Percentiles rank a stretch among this genome's conserved stretches.
These are phyloP conservation scores for Elaeis guineensis DNA, from an alignment of 176 grass and related monocot genomes.

Conservation along the genomic window DNA sequence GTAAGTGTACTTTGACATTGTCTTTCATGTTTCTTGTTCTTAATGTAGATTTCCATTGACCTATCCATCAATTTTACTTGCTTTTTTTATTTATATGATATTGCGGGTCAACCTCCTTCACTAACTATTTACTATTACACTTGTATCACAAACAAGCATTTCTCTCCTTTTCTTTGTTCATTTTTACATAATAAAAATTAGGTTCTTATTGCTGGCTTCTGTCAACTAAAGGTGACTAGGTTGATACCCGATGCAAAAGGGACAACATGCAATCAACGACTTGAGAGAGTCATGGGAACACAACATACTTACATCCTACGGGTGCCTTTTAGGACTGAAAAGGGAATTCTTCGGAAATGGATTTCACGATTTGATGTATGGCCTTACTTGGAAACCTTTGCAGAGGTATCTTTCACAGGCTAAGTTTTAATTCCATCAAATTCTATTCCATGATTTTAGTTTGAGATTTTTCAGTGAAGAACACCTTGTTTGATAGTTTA, in stretches of 20 bases:
- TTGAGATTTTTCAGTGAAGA: constrained; percentile 1
- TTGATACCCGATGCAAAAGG: constrained; percentile 90
- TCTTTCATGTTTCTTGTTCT: constrained; percentile 8
- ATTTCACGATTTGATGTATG: constrained; percentile 97
- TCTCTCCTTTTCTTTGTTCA: not conserved
- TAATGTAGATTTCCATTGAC: not conserved
- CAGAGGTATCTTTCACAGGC: constrained; percentile 32
- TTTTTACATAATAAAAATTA: not conserved
- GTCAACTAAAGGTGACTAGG: constrained; percentile 61
- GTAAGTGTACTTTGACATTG: constrained; percentile 33
- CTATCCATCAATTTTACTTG: no score
- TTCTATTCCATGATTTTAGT: not conserved
- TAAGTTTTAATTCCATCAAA: not conserved
- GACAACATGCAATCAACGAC: constrained; percentile 77
- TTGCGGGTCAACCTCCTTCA: no score
- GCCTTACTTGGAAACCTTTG: constrained; percentile 79
- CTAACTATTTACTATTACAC: no score
- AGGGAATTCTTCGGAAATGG: constrained; percentile 82
- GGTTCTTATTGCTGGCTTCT: constrained; percentile 5
- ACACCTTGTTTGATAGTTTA: no score
- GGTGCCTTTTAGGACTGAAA: constrained; percentile 72
- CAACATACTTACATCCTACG: constrained; percentile 66
- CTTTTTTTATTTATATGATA: no score
- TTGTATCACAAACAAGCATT: not conserved
- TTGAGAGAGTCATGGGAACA: constrained; percentile 87